Percentiles rank a stretch among this genome's conserved stretches.
These are phyloP conservation scores for Osmanthus fragrans DNA, from an alignment of 257 asterid species.

Conservation along the genomic window DNA sequence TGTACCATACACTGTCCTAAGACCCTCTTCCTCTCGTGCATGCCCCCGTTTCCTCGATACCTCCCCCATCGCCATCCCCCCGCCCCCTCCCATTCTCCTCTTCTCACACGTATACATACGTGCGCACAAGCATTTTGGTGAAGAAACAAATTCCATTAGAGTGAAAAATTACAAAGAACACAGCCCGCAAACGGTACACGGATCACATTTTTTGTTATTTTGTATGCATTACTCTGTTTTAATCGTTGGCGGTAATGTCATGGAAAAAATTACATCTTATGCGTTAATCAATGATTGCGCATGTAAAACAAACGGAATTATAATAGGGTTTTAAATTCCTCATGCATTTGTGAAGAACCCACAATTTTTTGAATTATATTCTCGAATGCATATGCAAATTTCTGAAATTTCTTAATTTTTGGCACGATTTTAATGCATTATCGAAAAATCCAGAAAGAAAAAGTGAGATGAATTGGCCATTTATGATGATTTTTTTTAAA, in stretches of 20 bases:
- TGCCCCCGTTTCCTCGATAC: slow-evolving; percentile 27
- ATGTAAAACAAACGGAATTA: slow-evolving; percentile 4
- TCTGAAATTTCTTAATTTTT: neutral
- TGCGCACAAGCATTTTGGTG: slow-evolving; percentile 13
- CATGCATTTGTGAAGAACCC: neutral
- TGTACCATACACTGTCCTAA: neutral
- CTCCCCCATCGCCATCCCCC: neutral
- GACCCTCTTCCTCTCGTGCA: slow-evolving; percentile 26
- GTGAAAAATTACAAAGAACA: slow-evolving; percentile 16
- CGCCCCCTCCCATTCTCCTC: neutral
- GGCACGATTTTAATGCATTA: neutral
- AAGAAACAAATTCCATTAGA: slow-evolving; percentile 20
- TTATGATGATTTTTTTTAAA: slow-evolving; percentile 11
- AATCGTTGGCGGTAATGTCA: neutral
- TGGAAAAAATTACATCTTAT: neutral
- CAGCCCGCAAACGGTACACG: slow-evolving; percentile 28
- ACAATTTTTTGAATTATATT: neutral
- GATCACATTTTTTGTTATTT: slow-evolving; percentile 20
- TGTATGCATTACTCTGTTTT: slow-evolving; percentile 12
- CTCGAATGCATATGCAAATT: neutral
- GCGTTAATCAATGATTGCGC: slow-evolving; percentile 9
- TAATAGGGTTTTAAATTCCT: neutral
- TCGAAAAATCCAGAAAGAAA: slow-evolving; percentile 9
- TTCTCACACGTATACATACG: neutral
- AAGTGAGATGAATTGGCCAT: slow-evolving; percentile 16